Evolutionary conservation across 352 stramenopile genomes (phyloP).

Genomic region (Phytophthora litchii): DNA sequence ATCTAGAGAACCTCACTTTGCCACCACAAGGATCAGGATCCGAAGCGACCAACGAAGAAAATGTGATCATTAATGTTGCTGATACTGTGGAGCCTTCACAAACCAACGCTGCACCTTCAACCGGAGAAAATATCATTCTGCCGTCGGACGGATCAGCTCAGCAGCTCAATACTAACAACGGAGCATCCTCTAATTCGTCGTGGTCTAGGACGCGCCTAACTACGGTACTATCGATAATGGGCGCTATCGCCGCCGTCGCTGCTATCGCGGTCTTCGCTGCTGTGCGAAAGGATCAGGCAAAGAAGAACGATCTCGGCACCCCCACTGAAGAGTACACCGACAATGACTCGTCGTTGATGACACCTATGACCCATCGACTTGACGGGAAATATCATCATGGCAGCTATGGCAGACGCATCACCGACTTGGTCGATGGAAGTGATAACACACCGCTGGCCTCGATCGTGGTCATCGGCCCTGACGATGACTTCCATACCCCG

Average conservation of each 20-base stretch:
- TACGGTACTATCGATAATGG: constrained; percentile 28
- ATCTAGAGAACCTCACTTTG: constrained; percentile 1
- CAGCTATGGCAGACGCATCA: not conserved
- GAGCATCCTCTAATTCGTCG: constrained; percentile 14
- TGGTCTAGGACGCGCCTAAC: constrained; percentile 31
- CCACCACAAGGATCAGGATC: constrained; percentile 6
- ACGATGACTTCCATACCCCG: constrained; percentile 23
- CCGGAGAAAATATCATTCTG: constrained; percentile 19
- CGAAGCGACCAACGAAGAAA: constrained; percentile 22
- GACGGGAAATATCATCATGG: constrained; percentile 7
- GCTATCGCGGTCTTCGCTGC: constrained; percentile 47
- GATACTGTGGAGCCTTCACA: constrained; percentile 12
- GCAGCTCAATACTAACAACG: constrained; percentile 34
- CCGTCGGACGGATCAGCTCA: constrained; percentile 22
- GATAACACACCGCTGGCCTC: constrained; percentile 20
- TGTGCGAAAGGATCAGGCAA: constrained; percentile 32
- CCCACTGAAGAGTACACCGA: constrained; percentile 29
- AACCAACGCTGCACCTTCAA: not conserved
- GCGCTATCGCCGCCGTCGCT: constrained; percentile 34
- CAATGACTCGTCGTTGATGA: constrained; percentile 23
- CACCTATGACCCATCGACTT: constrained; percentile 16
- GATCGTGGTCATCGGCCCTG: constrained; percentile 31
- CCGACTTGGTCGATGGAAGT: constrained; percentile 1
- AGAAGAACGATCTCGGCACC: constrained; percentile 35
- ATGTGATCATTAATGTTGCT: constrained; percentile 11